phyloP scores from a whole-genome alignment of 352 stramenopile genomes.

The Pythium sukuiense region DNA sequence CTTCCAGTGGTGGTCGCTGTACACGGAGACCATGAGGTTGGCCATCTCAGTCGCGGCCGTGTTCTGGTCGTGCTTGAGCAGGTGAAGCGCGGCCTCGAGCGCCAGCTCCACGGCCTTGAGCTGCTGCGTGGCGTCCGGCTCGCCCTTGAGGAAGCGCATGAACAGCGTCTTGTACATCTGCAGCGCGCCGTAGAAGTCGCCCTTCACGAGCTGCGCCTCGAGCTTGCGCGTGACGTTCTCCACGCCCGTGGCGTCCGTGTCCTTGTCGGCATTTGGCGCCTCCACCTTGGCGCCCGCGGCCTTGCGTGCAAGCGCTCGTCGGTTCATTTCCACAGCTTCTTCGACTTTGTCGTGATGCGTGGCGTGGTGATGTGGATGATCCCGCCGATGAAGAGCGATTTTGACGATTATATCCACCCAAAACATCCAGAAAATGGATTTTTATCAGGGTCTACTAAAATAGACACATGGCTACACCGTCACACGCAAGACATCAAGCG shows the following conservation, averaged over 20 bases:
- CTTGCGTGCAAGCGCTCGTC: conserved; percentile 64
- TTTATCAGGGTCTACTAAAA: not conserved
- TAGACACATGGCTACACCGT: not conserved
- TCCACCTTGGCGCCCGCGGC: conserved; percentile 50
- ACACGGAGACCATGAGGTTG: conserved; percentile 76
- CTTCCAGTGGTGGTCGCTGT: conserved; percentile 61
- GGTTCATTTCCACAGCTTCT: conserved; percentile 51
- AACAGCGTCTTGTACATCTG: conserved; percentile 92
- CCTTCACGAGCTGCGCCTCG: conserved; percentile 62
- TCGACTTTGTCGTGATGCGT: not conserved
- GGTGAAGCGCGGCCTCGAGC: conserved; percentile 59
- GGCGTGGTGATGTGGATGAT: conserved; percentile 6
- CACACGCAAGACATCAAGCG: too few relatives aligned
- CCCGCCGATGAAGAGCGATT: not conserved
- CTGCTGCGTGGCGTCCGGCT: conserved; percentile 53
- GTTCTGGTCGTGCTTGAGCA: conserved; percentile 74
- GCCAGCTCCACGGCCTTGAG: conserved; percentile 64
- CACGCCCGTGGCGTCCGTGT: conserved; percentile 45
- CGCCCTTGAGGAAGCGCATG: conserved; percentile 82
- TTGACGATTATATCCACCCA: not conserved
- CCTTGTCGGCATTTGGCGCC: conserved; percentile 20
- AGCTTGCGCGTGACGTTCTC: conserved; percentile 83
- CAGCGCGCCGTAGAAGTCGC: conserved; percentile 85
- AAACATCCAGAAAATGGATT: not conserved
- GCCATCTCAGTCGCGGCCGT: conserved; percentile 81